These are phyloP conservation scores for Leccinum truebloodii DNA, from an alignment of 768 basidiomycete genomes.

Conservation along the genomic window DNA sequence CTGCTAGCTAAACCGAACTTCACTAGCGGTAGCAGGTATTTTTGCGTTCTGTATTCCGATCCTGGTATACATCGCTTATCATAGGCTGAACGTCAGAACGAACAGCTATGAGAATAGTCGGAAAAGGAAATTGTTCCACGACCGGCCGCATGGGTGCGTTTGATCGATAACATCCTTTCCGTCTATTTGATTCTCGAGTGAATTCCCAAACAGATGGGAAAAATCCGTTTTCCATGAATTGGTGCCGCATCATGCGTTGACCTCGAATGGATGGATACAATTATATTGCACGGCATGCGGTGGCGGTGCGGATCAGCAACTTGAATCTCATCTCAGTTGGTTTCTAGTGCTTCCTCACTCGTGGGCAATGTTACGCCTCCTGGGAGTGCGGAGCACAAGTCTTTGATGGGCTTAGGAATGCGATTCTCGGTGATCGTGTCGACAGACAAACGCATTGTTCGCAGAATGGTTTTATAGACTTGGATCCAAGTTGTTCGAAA, in stretches of 20 bases:
- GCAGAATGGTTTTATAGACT: slow-evolving; percentile 12
- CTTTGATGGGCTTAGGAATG: slow-evolving; percentile 16
- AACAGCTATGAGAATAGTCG: slow-evolving; percentile 7
- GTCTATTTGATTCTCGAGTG: background rate
- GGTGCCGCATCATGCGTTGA: slow-evolving; percentile 24
- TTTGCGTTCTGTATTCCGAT: slow-evolving; percentile 1
- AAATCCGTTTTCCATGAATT: slow-evolving; percentile 19
- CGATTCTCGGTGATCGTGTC: slow-evolving; percentile 22
- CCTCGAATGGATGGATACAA: slow-evolving; percentile 19
- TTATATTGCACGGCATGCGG: slow-evolving; percentile 27
- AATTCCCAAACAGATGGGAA: slow-evolving; percentile 2
- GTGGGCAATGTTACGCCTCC: slow-evolving; percentile 29
- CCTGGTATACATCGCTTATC: background rate
- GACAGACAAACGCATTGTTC: slow-evolving; percentile 7
- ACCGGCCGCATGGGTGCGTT: slow-evolving; percentile 9
- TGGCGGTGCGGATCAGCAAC: slow-evolving; percentile 33
- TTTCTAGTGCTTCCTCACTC: slow-evolving; percentile 24
- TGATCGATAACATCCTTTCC: slow-evolving; percentile 7
- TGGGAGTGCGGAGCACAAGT: slow-evolving; percentile 24
- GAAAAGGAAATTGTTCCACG: slow-evolving; percentile 15
- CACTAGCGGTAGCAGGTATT: slow-evolving; percentile 9
- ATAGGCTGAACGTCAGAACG: background rate
- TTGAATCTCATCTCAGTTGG: slow-evolving; percentile 34
- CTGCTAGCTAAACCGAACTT: slow-evolving; percentile 6
- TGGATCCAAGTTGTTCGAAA: slow-evolving; percentile 22